Conservation (phyloP, 768 basidiomycete genomes). For the Paxillus rubicundulus region DNA sequence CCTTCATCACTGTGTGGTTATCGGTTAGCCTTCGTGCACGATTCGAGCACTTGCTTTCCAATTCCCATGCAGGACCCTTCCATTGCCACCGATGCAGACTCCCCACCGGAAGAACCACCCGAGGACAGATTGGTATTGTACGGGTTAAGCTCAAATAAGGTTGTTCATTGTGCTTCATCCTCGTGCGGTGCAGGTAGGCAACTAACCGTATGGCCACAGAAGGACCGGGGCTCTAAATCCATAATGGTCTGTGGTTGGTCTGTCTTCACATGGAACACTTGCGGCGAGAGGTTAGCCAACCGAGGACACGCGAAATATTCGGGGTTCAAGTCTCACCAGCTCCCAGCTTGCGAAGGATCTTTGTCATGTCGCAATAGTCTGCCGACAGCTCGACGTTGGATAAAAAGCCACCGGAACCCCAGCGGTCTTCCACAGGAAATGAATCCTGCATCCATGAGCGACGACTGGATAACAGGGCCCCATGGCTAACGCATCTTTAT, state of each 20-base stretch:
- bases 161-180: background rate
- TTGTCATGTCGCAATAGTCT: slow-evolving; percentile 29
- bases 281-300: background rate
- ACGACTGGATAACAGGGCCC: background rate
- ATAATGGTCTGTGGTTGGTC: slow-evolving; percentile 44
- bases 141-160: slow-evolving; percentile 40
- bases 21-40: background rate
- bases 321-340: slow-evolving; percentile 31
- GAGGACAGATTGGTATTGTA: slow-evolving; percentile 41
- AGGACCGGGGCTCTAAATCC: slow-evolving; percentile 36
- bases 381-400: slow-evolving; percentile 22
- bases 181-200: background rate
- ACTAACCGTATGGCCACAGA: slow-evolving; percentile 32
- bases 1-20: slow-evolving; percentile 27
- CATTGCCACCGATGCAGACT: slow-evolving; percentile 46
- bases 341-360: slow-evolving; percentile 40
- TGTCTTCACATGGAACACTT: slow-evolving; percentile 45
- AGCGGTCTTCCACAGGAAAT: slow-evolving; percentile 40
- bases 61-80: slow-evolving; percentile 45
- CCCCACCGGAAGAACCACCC: slow-evolving; percentile 56
- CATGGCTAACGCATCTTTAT: slow-evolving; percentile 34
- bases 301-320: background rate
- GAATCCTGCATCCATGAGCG: slow-evolving; percentile 31
- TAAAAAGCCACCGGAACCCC: slow-evolving; percentile 36
- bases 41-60: slow-evolving; percentile 33